Base-by-base conservation (phyloP, 805 yeast genomes). In the Candida vartiovaarae region DNA sequence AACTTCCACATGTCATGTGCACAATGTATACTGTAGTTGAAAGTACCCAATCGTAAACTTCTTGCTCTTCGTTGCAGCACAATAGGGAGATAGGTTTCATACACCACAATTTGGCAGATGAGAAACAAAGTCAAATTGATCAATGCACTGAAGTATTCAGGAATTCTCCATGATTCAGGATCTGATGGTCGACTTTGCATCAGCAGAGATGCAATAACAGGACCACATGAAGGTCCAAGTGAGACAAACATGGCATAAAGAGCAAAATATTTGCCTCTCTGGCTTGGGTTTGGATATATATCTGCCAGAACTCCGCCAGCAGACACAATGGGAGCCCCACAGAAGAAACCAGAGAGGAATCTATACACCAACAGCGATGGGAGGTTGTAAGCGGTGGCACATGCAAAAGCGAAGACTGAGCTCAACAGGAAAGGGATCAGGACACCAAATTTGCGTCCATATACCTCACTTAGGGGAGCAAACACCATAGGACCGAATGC, bases 311-410 rank as follows among this genome's bases (percentile, higher is more conserved):
- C 54, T 25, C 83, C 84, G 4, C 84, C 84, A 3, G 76, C 61
- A 11, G 77, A 75, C 8, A 76, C 82, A 33, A 79, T 64, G 1
- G 83, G 79, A 5, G 82, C 77, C 23, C 80, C 77, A 4, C 82
- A 79, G 52, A 75, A 64, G 46, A 78, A 65, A 5, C 85, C 85
- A 11, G 78, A 68, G 47, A 80, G 73, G 56, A 79, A 80, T 32
- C 86, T 65, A 46, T 72, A 66, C 20, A 77, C 53, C 63, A 76
- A 63, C 26, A 80, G 56, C 15, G 77, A 68, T 39, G 76, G 72
- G 38, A 75, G 54, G 51, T 75, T 71, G 43, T 74, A 65, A 6
- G 77, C 65, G 3, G 76, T 64, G 1, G 80, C 82, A 11, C 70
- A 62, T 1, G 75, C 79, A 53, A 76, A 69, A 2, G 72, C 63